phyloP scores from a whole-genome alignment of 257 asterid species.

The Scutellaria barbata region DNA sequence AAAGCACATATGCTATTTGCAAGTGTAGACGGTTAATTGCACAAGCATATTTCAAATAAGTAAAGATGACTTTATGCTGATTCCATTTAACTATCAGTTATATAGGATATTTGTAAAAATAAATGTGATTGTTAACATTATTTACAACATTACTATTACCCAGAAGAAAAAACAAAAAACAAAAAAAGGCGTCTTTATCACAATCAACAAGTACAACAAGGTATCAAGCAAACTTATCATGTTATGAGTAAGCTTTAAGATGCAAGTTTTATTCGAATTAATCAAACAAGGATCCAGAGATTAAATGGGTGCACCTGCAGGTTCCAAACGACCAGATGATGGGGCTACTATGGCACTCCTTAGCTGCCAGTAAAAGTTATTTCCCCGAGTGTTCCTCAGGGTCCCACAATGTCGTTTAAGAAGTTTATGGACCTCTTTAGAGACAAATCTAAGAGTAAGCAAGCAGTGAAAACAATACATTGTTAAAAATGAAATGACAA shows the following conservation, averaged over 20 bases:
- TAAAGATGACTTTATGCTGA: not conserved
- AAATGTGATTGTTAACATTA: conserved; percentile 15
- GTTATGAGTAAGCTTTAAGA: conserved; percentile 15
- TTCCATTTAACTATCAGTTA: not conserved
- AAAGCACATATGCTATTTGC: not conserved
- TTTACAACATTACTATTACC: conserved; percentile 27
- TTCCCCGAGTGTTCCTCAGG: conserved; percentile 22
- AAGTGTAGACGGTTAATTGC: no score
- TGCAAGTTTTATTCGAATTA: conserved; percentile 21
- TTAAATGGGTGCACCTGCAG: conserved; percentile 24
- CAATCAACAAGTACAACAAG: not conserved
- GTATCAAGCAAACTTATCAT: not conserved
- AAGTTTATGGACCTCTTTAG: conserved; percentile 16
- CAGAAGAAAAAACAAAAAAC: not conserved
- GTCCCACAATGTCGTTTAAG: conserved; percentile 3
- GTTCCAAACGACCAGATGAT: not conserved
- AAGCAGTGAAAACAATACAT: conserved; percentile 23
- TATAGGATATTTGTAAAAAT: not conserved
- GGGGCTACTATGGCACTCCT: not conserved
- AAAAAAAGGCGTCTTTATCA: not conserved
- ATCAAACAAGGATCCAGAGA: conserved; percentile 15
- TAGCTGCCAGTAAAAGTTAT: not conserved
- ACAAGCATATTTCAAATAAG: not conserved
- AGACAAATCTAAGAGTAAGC: conserved; percentile 3
- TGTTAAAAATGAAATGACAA: no score